A percentile compares a stretch with the other conserved stretches of the same genome.
Evolutionary conservation across 1,284 basidiomycete genomes (phyloP).

Genomic region (Ceratobasidium sp.): DNA sequence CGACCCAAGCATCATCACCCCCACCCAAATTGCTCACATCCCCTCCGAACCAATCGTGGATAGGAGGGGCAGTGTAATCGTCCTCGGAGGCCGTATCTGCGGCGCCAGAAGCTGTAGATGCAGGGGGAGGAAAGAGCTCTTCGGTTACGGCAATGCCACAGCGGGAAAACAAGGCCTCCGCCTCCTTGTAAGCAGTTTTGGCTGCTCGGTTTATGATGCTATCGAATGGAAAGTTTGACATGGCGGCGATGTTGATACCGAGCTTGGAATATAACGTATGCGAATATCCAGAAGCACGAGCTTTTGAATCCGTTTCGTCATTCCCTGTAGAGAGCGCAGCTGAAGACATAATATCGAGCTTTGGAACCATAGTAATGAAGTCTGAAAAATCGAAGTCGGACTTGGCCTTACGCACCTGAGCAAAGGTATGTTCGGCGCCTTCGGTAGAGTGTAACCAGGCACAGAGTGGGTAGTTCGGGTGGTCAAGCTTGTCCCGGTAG

Average conservation of each 20-base stretch:
- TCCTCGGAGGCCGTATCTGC: background rate
- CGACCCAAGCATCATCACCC: background rate
- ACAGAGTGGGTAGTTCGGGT: conserved; percentile 54
- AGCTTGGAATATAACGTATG: conserved; percentile 1
- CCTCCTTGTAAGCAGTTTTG: conserved; percentile 46
- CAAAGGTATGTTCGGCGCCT: conserved; percentile 59
- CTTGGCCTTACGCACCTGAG: conserved; percentile 54
- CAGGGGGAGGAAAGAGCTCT: background rate
- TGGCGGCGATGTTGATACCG: conserved; percentile 1
- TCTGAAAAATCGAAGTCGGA: conserved; percentile 60
- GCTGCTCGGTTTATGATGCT: background rate
- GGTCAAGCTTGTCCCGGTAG: conserved; percentile 56
- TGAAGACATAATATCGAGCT: conserved; percentile 41
- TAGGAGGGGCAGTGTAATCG: background rate
- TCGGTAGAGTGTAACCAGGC: conserved; percentile 61
- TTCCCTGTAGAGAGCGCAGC: background rate
- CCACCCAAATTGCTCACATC: background rate
- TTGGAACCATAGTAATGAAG: conserved; percentile 57
- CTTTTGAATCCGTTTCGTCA: background rate
- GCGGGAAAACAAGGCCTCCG: background rate
- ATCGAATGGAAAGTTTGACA: background rate
- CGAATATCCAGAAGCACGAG: conserved; percentile 13
- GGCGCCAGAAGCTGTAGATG: background rate
- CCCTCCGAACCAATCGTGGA: background rate
- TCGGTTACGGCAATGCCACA: background rate